A percentile compares a stretch with the other conserved stretches of the same genome.
phyloP scores from a whole-genome alignment of 345 rosid species.

The Eucalyptus shirleyi region DNA sequence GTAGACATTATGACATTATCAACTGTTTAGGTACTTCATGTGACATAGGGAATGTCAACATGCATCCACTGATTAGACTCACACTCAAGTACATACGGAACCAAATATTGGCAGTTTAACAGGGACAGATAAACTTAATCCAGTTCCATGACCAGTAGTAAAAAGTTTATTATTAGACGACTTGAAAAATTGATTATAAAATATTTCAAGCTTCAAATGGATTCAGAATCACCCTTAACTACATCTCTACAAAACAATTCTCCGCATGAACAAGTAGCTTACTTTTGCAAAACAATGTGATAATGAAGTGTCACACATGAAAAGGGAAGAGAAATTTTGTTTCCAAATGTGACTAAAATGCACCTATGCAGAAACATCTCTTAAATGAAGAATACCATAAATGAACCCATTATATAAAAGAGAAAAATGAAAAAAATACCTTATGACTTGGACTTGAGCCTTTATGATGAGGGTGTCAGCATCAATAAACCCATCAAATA shows the following conservation, averaged over 20 bases:
- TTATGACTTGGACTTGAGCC: conserved; percentile 96
- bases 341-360: background rate
- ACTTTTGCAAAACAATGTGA: background rate
- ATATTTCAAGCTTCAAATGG: background rate
- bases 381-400: background rate
- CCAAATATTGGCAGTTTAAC: background rate
- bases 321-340: background rate
- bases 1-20: background rate
- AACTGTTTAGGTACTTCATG: background rate
- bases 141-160: background rate
- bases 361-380: background rate
- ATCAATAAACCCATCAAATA: conserved; percentile 78
- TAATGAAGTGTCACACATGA: background rate
- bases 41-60: background rate
- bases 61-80: background rate
- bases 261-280: background rate
- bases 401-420: background rate
- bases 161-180: background rate
- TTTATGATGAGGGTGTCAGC: conserved; percentile 73
- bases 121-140: background rate
- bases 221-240: background rate
- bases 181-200: background rate
- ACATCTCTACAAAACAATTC: background rate
- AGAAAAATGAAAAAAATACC: conserved; percentile 19
- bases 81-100: background rate